These are phyloP conservation scores for Staphylotrichum tortipilum DNA, from an alignment of 495 filamentous ascomycete genomes.

Conservation along the genomic window DNA sequence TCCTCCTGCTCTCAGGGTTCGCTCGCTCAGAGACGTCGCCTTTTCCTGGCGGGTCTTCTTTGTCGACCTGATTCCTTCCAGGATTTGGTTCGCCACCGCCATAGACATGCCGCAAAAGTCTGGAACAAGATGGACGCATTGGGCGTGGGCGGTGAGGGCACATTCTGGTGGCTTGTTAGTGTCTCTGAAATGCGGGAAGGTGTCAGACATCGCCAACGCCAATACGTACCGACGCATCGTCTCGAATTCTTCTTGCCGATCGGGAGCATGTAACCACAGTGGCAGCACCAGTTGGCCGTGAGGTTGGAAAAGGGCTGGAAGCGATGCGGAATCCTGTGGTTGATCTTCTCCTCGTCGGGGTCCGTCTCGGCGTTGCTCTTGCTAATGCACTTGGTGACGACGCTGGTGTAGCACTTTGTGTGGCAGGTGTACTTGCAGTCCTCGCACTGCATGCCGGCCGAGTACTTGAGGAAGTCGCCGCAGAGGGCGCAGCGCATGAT, in stretches of 20 bases:
- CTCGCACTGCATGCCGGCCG: slow-evolving; percentile 96
- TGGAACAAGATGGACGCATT: slow-evolving; percentile 90
- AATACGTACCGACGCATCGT: slow-evolving; percentile 68
- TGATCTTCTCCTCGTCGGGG: slow-evolving; percentile 98
- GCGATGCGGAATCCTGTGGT: slow-evolving; percentile 95
- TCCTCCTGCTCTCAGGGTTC: slow-evolving; percentile 54
- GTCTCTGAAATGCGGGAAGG: not conserved
- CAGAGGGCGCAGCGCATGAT: slow-evolving; percentile 99
- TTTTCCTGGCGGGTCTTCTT: slow-evolving; percentile 47
- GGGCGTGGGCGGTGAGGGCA: slow-evolving; percentile 77
- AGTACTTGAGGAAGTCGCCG: slow-evolving; percentile 97
- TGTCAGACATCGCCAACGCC: not conserved
- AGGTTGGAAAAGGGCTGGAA: slow-evolving; percentile 93
- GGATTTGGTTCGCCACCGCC: slow-evolving; percentile 89
- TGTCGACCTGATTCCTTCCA: slow-evolving; percentile 56
- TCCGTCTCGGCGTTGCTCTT: slow-evolving; percentile 97
- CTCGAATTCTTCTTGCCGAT: slow-evolving; percentile 89
- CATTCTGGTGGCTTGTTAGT: slow-evolving; percentile 59
- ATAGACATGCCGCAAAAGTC: slow-evolving; percentile 99
- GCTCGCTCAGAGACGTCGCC: slow-evolving; percentile 48
- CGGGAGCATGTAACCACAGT: slow-evolving; percentile 96
- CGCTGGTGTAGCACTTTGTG: slow-evolving; percentile 88
- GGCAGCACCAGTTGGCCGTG: slow-evolving; percentile 98
- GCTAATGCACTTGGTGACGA: slow-evolving; percentile 99
- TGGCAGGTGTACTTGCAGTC: slow-evolving; percentile 99